Evolutionary conservation across 176 grass and related monocot species (phyloP).

Genomic region (Coix lacrymajobi): DNA sequence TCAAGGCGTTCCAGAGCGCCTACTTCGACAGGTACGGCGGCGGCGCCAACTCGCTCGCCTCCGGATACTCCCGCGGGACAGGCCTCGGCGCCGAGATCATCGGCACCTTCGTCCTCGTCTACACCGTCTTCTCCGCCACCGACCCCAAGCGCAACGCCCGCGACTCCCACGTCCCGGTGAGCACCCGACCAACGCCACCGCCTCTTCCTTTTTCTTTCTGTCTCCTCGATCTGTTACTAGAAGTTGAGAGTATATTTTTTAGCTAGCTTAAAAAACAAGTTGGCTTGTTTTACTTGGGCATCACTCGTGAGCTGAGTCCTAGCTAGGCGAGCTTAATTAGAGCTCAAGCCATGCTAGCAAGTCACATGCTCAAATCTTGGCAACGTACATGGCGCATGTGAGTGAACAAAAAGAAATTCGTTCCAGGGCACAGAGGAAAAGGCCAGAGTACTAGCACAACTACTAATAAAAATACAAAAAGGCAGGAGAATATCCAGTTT

Average conservation of each 20-base stretch:
- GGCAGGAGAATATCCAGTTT: background rate
- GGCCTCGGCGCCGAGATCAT: conserved; percentile 95
- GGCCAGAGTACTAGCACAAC: background rate
- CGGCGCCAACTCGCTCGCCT: conserved; percentile 63
- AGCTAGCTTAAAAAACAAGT: background rate
- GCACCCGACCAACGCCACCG: conserved; percentile 5
- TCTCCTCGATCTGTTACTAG: background rate
- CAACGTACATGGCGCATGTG: background rate
- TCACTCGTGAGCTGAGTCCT: background rate
- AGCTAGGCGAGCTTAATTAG: background rate
- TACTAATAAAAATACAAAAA: conserved; percentile 31
- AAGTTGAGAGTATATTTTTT: background rate
- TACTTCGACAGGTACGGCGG: conserved; percentile 70
- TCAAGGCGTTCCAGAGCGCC: conserved; percentile 86
- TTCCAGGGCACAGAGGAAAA: background rate
- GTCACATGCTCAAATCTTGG: background rate
- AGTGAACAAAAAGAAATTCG: conserved; percentile 18
- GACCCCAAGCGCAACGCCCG: conserved; percentile 98
- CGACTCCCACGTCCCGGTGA: conserved; percentile 95
- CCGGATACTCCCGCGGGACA: conserved; percentile 79
- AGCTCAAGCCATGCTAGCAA: conserved; percentile 7
- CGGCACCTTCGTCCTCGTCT: conserved; percentile 95
- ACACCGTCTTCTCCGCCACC: conserved; percentile 99
- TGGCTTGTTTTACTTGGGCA: background rate
- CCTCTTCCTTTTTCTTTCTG: background rate